Percentiles rank a stretch among this genome's conserved stretches.
phyloP scores from a whole-genome alignment of 805 yeast species.

The Candida endomychidarum region DNA sequence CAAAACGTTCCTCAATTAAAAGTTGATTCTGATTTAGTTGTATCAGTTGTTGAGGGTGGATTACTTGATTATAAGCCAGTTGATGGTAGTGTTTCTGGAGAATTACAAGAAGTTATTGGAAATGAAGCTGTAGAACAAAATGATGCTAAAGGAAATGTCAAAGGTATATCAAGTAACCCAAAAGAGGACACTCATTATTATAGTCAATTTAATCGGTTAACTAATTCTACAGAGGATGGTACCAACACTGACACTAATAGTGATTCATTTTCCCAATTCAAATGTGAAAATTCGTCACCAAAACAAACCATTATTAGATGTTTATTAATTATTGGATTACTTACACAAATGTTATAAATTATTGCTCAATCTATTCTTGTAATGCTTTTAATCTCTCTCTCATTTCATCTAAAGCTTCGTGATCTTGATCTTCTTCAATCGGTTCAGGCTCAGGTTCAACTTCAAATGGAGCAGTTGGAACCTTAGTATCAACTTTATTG shows the following conservation, averaged over 20 bases:
- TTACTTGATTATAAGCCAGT: slow-evolving; percentile 2
- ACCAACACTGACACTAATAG: too few relatives aligned
- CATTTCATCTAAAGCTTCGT: slow-evolving; percentile 78
- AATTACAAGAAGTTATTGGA: not conserved
- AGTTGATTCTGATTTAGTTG: slow-evolving; percentile 13
- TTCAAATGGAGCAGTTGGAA: slow-evolving; percentile 29
- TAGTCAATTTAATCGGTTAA: not conserved
- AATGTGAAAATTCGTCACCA: not conserved
- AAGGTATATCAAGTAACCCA: too few relatives aligned
- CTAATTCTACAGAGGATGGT: not conserved
- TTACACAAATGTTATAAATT: not conserved
- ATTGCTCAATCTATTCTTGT: slow-evolving; percentile 39
- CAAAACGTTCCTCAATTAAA: not conserved
- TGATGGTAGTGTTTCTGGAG: not conserved
- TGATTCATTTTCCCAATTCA: slow-evolving; percentile 9
- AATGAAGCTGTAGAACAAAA: not conserved
- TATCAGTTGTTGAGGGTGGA: slow-evolving; percentile 11
- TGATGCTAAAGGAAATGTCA: too few relatives aligned
- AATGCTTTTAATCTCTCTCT: slow-evolving; percentile 83
- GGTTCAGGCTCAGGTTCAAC: slow-evolving; percentile 16
- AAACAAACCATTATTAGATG: slow-evolving; percentile 3
- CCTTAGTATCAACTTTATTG: slow-evolving; percentile 31
- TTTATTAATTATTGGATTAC: slow-evolving; percentile 8
- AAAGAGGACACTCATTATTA: too few relatives aligned
- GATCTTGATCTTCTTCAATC: slow-evolving; percentile 49